These are phyloP conservation scores for Lactuca sativa DNA, from an alignment of 129 eudicot genomes.

Conservation along the genomic window DNA sequence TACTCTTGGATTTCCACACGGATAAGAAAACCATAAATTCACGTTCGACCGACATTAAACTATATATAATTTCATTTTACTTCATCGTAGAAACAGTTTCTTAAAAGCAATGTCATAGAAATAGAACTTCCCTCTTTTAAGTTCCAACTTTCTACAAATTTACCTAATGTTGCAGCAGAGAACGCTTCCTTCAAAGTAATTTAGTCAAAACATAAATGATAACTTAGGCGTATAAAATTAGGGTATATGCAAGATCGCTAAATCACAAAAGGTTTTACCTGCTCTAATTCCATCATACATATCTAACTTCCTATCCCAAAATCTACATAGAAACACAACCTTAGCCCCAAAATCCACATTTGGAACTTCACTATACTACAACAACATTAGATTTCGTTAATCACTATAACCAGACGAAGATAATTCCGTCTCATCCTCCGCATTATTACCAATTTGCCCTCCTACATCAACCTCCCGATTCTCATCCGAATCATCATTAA, in stretches of 20 bases:
- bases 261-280: slow-evolving; percentile 33
- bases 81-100: too few species aligned
- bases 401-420: slow-evolving; percentile 71
- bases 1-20: too few species aligned
- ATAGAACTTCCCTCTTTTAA: too few species aligned
- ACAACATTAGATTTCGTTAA: slow-evolving; percentile 25
- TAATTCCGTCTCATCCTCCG: slow-evolving; percentile 47
- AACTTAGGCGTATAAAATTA: slow-evolving; percentile 1
- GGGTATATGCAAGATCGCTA: slow-evolving; percentile 42
- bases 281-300: slow-evolving; percentile 25
- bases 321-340: slow-evolving; percentile 34
- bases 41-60: too few species aligned
- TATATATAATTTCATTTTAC: too few species aligned
- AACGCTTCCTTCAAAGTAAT: background rate
- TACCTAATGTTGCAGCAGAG: too few species aligned
- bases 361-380: slow-evolving; percentile 40
- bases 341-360: slow-evolving; percentile 40
- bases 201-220: too few species aligned
- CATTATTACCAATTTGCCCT: slow-evolving; percentile 41
- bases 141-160: too few species aligned
- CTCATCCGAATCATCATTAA: slow-evolving; percentile 58
- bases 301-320: slow-evolving; percentile 14
- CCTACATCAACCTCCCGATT: slow-evolving; percentile 30
- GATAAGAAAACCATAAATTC: too few species aligned
- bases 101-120: too few species aligned